phyloP scores from a whole-genome alignment of 768 basidiomycete species.

The Boletus pseudopeckii region DNA sequence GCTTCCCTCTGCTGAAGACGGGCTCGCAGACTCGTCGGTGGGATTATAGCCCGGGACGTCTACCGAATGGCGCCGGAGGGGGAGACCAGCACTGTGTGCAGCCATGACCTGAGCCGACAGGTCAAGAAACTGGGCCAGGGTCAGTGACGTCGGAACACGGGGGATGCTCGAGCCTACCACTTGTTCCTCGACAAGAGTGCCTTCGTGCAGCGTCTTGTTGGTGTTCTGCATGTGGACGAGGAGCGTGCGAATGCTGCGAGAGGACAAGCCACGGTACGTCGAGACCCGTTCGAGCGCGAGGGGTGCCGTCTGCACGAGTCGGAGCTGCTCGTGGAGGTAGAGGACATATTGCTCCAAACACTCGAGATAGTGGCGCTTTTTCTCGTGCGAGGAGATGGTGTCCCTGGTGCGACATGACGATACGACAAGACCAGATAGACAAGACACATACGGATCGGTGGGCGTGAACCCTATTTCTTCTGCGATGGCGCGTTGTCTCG shows the following conservation, averaged over 20 bases:
- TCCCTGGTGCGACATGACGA: conserved; percentile 40
- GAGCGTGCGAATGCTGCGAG: conserved; percentile 64
- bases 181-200: conserved; percentile 53
- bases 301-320: conserved; percentile 46
- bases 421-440: not conserved
- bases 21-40: conserved; percentile 20
- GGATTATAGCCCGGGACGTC: conserved; percentile 17
- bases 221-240: conserved; percentile 68
- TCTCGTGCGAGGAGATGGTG: conserved; percentile 75
- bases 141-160: not conserved
- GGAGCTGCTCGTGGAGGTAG: conserved; percentile 61
- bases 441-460: conserved; percentile 55
- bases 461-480: conserved; percentile 53
- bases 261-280: conserved; percentile 53
- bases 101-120: conserved; percentile 28
- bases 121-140: conserved; percentile 26
- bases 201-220: conserved; percentile 47
- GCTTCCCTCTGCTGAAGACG: conserved; percentile 20
- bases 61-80: conserved; percentile 32
- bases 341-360: conserved; percentile 69
- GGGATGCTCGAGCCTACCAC: conserved; percentile 36
- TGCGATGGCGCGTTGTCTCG: conserved; percentile 55
- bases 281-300: conserved; percentile 48
- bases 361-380: conserved; percentile 70
- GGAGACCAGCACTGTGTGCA: conserved; percentile 22